Evolutionary conservation across 139 green algal genomes (phyloP).

Genomic region (Ettlia oleoabundans): DNA sequence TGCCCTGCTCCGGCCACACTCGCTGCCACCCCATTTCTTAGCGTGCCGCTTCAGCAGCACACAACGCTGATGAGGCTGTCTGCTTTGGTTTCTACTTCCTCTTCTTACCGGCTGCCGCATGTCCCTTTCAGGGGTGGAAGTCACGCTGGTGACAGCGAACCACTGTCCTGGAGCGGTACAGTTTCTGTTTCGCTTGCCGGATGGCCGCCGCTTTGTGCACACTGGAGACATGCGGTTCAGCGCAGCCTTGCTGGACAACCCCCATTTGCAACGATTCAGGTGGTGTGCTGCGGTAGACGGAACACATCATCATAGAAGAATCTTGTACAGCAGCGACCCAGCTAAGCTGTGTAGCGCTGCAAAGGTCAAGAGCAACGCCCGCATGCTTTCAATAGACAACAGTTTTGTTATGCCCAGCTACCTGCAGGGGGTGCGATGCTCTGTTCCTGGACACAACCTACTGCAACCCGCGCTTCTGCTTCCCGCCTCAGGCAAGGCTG

Average conservation of each 20-base stretch:
- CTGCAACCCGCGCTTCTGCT: conserved; percentile 71
- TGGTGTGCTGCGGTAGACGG: background rate
- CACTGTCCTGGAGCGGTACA: conserved; percentile 82
- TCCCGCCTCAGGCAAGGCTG: conserved; percentile 62
- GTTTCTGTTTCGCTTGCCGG: conserved; percentile 77
- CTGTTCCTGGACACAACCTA: conserved; percentile 92
- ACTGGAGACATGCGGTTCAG: conserved; percentile 77
- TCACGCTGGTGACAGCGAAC: conserved; percentile 79
- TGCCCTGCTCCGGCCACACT: too few species aligned
- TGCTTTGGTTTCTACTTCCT: too few species aligned
- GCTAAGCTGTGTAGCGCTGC: too few species aligned
- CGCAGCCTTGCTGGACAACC: conserved; percentile 48
- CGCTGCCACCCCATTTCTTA: too few species aligned
- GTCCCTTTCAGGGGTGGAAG: conserved; percentile 51
- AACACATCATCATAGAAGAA: too few species aligned
- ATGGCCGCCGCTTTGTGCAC: conserved; percentile 68
- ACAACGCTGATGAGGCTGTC: too few species aligned
- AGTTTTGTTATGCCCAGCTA: background rate
- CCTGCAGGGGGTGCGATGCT: conserved; percentile 45
- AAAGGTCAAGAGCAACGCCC: too few species aligned
- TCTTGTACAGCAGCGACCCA: too few species aligned
- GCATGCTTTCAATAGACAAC: background rate
- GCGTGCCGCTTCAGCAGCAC: too few species aligned
- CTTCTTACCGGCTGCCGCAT: too few species aligned
- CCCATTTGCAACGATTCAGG: conserved; percentile 56